These are phyloP conservation scores for Neurospora sp. DNA, from an alignment of 495 filamentous ascomycete species.

Conservation along the genomic window DNA sequence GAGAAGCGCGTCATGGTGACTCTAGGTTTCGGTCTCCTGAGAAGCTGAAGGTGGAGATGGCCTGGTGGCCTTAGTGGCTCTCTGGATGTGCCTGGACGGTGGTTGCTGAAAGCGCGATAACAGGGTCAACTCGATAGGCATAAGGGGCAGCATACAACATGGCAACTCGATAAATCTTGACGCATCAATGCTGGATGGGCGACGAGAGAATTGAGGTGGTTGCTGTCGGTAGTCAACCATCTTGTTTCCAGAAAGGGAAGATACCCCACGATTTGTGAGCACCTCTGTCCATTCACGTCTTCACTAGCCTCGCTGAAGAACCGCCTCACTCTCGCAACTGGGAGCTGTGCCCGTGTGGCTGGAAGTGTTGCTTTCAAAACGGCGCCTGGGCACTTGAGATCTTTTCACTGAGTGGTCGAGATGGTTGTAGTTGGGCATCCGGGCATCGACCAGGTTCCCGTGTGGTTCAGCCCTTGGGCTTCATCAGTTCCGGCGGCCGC, in stretches of 20 bases:
- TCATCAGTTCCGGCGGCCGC: background rate
- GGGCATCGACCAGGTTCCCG: slow-evolving; percentile 9
- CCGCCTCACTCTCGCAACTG: slow-evolving; percentile 8
- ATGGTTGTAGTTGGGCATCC: slow-evolving; percentile 18
- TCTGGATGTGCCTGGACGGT: background rate
- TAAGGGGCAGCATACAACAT: background rate
- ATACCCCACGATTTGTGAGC: slow-evolving; percentile 10
- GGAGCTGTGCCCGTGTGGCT: slow-evolving; percentile 4
- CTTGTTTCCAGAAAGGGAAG: background rate
- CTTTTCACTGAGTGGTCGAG: background rate
- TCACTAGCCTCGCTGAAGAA: slow-evolving; percentile 2
- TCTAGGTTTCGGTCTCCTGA: background rate
- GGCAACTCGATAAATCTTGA: background rate
- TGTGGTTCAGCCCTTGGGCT: background rate
- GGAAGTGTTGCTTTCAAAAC: background rate
- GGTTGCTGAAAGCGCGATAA: background rate
- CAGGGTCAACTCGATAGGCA: background rate
- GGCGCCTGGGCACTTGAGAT: background rate
- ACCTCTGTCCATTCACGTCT: background rate
- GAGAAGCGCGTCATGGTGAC: background rate
- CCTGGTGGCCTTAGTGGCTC: background rate
- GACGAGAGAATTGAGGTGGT: background rate
- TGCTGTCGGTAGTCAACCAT: slow-evolving; percentile 4
- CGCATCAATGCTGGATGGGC: background rate
- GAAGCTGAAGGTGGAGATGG: background rate